Evolutionary conservation across 352 stramenopile species (phyloP).

Genomic region (Phytophthora cajani): DNA sequence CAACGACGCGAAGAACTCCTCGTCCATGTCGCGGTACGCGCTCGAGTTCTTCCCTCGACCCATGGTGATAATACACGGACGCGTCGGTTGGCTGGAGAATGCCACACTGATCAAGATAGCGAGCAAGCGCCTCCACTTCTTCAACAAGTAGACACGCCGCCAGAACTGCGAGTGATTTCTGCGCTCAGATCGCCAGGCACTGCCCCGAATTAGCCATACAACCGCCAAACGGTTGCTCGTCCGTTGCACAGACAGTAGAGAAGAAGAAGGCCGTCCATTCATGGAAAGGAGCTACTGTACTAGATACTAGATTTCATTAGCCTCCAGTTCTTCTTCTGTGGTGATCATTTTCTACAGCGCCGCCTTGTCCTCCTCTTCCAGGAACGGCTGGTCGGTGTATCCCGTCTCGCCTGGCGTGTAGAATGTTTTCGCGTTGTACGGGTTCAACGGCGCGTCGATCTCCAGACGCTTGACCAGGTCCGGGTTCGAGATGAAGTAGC

Average conservation of each 20-base stretch:
- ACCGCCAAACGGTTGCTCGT: neutral
- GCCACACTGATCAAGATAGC: slow-evolving; percentile 4
- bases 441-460: slow-evolving; percentile 46
- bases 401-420: slow-evolving; percentile 41
- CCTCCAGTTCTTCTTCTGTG: too few relatives aligned
- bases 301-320: neutral
- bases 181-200: neutral
- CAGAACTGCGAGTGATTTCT: neutral
- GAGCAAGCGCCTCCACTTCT: neutral
- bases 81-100: slow-evolving; percentile 5
- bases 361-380: slow-evolving; percentile 19
- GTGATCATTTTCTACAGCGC: neutral
- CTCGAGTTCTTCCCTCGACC: slow-evolving; percentile 14
- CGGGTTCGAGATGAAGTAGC: slow-evolving; percentile 59
- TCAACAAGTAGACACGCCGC: neutral
- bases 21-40: slow-evolving; percentile 40
- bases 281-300: neutral
- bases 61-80: slow-evolving; percentile 29
- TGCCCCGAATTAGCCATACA: neutral
- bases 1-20: slow-evolving; percentile 37
- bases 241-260: slow-evolving; percentile 2
- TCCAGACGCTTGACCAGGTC: slow-evolving; percentile 48
- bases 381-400: slow-evolving; percentile 52
- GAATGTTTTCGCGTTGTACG: slow-evolving; percentile 42
- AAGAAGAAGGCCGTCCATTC: neutral